Evolutionary conservation across 305 asterid species (phyloP).

Genomic region (Solanum hybrid): DNA sequence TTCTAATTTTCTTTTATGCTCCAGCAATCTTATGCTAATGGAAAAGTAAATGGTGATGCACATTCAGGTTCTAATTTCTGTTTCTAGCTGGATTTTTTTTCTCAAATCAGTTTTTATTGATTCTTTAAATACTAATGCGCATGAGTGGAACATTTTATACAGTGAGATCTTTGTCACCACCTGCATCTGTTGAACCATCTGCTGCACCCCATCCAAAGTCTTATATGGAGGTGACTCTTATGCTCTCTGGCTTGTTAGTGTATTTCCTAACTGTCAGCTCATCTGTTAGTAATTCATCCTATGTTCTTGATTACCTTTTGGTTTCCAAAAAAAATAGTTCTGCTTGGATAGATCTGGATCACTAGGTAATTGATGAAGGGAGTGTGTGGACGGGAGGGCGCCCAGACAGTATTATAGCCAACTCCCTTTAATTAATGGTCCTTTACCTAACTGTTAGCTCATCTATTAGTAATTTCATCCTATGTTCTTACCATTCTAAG

Average conservation of each 20-base stretch:
- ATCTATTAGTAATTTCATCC: background rate
- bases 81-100: background rate
- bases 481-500: background rate
- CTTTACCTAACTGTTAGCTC: background rate
- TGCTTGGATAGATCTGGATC: background rate
- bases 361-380: background rate
- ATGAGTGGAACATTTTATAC: conserved; percentile 15
- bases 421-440: background rate
- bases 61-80: conserved; percentile 46
- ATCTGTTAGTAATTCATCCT: background rate
- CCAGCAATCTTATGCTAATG: conserved; percentile 71
- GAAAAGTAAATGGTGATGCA: conserved; percentile 46
- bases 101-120: background rate
- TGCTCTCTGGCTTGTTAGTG: background rate
- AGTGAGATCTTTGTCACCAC: conserved; percentile 71
- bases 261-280: background rate
- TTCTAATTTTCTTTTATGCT: conserved; percentile 19
- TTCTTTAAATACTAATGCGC: background rate
- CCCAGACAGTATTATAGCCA: background rate
- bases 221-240: conserved; percentile 65
- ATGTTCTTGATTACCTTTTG: background rate
- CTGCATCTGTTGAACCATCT: conserved; percentile 60
- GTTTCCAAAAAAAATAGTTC: background rate
- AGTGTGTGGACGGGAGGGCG: background rate
- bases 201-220: conserved; percentile 77